Conservation (phyloP, 805 yeast genomes). For the Yarrowia bubula region DNA sequence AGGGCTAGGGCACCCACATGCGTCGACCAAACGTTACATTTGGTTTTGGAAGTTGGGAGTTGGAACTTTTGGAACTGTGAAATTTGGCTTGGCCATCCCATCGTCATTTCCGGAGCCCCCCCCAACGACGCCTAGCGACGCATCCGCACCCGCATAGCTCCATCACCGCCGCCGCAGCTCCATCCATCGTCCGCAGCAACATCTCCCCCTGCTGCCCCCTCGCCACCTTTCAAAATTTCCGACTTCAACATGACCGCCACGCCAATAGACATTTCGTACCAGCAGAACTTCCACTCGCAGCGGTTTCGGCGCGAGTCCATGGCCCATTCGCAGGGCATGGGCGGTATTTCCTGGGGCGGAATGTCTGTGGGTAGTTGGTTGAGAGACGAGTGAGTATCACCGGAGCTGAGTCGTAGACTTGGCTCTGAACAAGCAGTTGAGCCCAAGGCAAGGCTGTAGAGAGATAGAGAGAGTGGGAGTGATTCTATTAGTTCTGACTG, state of each 20-base stretch:
- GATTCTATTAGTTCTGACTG: too few relatives aligned
- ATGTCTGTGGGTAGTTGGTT: conserved; percentile 94
- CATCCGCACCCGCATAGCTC: too few relatives aligned
- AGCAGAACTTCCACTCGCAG: conserved; percentile 37
- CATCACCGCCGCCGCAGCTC: neutral
- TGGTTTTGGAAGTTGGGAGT: conserved; percentile 25
- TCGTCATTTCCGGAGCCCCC: neutral
- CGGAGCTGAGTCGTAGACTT: neutral
- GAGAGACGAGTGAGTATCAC: conserved; percentile 63
- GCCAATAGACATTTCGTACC: conserved; percentile 45
- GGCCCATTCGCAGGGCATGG: conserved; percentile 97
- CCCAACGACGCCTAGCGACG: too few relatives aligned
- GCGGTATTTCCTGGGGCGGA: conserved; percentile 97
- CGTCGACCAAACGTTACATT: conserved; percentile 12
- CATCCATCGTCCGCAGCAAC: neutral
- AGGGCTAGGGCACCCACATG: conserved; percentile 7
- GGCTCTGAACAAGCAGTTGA: neutral
- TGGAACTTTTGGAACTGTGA: conserved; percentile 25
- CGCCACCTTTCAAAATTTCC: conserved; percentile 11
- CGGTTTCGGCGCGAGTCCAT: conserved; percentile 81
- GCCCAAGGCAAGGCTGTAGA: neutral
- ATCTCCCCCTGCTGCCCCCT: neutral
- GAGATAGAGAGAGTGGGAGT: too few relatives aligned
- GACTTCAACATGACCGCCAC: conserved; percentile 35
- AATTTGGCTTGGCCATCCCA: conserved; percentile 8